phyloP scores from a whole-genome alignment of 106 monocot genomes.

The Ottelia alismoides region DNA sequence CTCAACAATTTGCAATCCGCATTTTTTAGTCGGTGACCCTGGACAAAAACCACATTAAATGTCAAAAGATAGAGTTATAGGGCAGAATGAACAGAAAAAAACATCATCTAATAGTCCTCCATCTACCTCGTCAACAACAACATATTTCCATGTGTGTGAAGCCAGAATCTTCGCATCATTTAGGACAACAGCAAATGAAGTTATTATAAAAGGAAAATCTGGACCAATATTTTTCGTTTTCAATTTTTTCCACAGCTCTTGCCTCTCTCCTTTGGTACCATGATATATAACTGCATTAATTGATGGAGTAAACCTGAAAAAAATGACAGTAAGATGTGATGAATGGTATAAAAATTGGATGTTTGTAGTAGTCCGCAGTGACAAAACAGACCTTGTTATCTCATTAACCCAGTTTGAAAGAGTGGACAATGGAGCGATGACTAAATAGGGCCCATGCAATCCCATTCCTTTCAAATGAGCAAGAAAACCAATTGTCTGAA shows the following conservation, averaged over 20 bases:
- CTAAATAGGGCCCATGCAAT: constrained; percentile 73
- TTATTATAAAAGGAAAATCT: constrained; percentile 67
- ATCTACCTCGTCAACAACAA: constrained; percentile 87
- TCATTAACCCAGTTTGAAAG: constrained; percentile 94
- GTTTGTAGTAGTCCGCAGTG: neutral
- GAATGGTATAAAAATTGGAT: neutral
- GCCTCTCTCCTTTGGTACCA: constrained; percentile 62
- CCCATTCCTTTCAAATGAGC: constrained; percentile 96
- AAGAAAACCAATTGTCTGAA: constrained; percentile 92
- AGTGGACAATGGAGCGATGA: constrained; percentile 92
- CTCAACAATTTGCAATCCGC: constrained; percentile 54
- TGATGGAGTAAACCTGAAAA: constrained; percentile 76
- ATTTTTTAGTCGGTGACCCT: constrained; percentile 96
- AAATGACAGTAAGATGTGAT: neutral
- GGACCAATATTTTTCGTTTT: constrained; percentile 63
- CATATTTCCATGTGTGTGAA: constrained; percentile 82
- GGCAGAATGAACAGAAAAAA: too few species aligned
- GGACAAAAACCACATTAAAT: neutral
- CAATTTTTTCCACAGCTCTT: constrained; percentile 43
- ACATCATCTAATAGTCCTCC: too few species aligned
- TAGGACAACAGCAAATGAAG: constrained; percentile 75
- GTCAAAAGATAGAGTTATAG: neutral
- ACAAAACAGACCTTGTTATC: constrained; percentile 42
- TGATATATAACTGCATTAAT: constrained; percentile 69
- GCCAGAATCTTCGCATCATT: constrained; percentile 52